These are phyloP conservation scores for Coemansia sp. DNA, from an alignment of 192 early-diverging fungal genomes.

Conservation along the genomic window DNA sequence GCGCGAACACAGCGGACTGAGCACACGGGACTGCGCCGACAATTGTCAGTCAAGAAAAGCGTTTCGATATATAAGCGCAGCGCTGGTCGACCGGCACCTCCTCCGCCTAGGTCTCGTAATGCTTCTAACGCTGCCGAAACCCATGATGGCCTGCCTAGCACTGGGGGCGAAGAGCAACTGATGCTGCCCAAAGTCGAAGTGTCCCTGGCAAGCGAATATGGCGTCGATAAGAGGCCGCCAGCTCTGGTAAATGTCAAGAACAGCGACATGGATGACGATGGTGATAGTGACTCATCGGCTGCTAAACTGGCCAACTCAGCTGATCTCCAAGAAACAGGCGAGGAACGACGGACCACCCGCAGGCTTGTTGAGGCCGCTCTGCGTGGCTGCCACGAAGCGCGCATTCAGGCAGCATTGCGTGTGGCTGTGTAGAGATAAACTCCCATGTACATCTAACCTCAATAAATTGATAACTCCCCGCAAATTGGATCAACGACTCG, in stretches of 20 bases:
- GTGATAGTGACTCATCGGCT: slow-evolving; percentile 7
- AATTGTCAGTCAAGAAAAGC: slow-evolving; percentile 52
- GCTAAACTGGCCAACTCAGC: not conserved
- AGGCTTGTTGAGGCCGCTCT: slow-evolving; percentile 43
- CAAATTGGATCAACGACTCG: slow-evolving; percentile 1
- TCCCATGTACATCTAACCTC: too few relatives aligned
- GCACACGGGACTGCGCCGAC: slow-evolving; percentile 48
- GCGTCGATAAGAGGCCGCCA: not conserved
- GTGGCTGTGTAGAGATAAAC: not conserved
- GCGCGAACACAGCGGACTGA: slow-evolving; percentile 16
- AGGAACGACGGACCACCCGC: slow-evolving; percentile 40
- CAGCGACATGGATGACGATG: slow-evolving; percentile 14
- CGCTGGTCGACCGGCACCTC: slow-evolving; percentile 23
- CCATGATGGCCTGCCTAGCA: not conserved
- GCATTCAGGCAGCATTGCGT: slow-evolving; percentile 16
- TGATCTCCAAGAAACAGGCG: slow-evolving; percentile 14
- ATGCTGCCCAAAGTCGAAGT: not conserved
- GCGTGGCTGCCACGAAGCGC: slow-evolving; percentile 48
- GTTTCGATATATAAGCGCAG: slow-evolving; percentile 49
- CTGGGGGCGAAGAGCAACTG: not conserved
- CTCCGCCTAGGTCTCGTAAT: slow-evolving; percentile 25
- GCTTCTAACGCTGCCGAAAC: not conserved
- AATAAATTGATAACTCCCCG: too few relatives aligned
- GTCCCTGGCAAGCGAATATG: not conserved
- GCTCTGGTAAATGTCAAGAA: not conserved